phyloP scores from a whole-genome alignment of 2,329 filamentous ascomycete genomes.

The Berkeleyomyces basicola region DNA sequence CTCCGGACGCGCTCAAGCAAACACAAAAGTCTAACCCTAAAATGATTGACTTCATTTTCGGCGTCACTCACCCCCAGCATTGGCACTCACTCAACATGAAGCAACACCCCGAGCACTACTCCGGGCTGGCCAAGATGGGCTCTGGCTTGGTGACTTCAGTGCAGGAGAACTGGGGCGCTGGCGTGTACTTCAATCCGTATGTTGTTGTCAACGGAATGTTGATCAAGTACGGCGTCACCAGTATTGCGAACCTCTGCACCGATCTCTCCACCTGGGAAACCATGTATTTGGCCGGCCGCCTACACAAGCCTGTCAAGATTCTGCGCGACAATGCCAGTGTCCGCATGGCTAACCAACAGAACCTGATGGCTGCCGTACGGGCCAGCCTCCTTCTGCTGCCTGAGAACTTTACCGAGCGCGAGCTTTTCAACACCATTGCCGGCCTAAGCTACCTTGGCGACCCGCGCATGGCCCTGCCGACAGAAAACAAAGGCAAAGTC shows the following conservation, averaged over 20 bases:
- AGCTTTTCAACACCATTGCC: slow-evolving; percentile 82
- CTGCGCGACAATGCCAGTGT: slow-evolving; percentile 84
- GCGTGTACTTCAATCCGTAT: slow-evolving; percentile 95
- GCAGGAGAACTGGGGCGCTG: slow-evolving; percentile 78
- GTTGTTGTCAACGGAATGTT: slow-evolving; percentile 87
- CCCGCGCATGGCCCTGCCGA: slow-evolving; percentile 81
- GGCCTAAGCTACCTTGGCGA: slow-evolving; percentile 90
- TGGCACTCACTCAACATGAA: slow-evolving; percentile 89
- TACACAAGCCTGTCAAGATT: slow-evolving; percentile 97
- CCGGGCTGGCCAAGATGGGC: slow-evolving; percentile 62
- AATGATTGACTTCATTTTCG: slow-evolving; percentile 98
- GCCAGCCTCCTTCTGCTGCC: slow-evolving; percentile 79
- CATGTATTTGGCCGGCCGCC: slow-evolving; percentile 83
- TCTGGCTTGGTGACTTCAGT: slow-evolving; percentile 72
- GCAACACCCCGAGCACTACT: slow-evolving; percentile 87
- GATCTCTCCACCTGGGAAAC: slow-evolving; percentile 88
- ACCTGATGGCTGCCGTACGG: slow-evolving; percentile 78
- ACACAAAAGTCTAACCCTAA: slow-evolving; percentile 79
- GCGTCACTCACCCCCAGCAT: slow-evolving; percentile 84
- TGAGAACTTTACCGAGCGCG: slow-evolving; percentile 64
- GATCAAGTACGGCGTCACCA: slow-evolving; percentile 96
- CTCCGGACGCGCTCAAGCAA: slow-evolving; percentile 63
- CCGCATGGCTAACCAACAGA: slow-evolving; percentile 87
- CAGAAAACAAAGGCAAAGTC: slow-evolving; percentile 85
- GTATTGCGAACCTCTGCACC: slow-evolving; percentile 70